Base-by-base conservation (phyloP, 805 yeast genomes). In the Yamadazyma sp. region DNA sequence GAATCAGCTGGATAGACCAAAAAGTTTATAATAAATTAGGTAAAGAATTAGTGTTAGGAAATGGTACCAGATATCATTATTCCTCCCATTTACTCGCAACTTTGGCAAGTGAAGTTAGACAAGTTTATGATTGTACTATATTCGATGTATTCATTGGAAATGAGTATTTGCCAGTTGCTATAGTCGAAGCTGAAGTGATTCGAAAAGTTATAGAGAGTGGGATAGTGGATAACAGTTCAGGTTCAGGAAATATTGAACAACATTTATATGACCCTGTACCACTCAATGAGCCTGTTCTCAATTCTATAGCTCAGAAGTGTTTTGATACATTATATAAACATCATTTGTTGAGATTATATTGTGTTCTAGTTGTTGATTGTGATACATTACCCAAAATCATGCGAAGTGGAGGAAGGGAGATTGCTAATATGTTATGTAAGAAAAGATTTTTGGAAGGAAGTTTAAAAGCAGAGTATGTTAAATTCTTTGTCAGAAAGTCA, bases 351-450 rank as follows among this genome's bases (percentile, higher is more conserved):
- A 72, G 93, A 21, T 77, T 89, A 1, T 84, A 82, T 52, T 88
- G 96, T 56, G 80, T 89, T 2, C 52, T 87, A 42, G 80, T 89
- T 2, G 82, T 91, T 1, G 82, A 86, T 17, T 82, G 85, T 16
- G 86, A 86, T 39, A 70, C 88, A 0, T 65, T 93, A 17, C 96
- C 98, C 3, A 76, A 95, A 52, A 82, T 94, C 21, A 68, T 79
- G 50, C 68, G 93, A 47, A 79, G 86, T 56, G 96, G 96, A 15
- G 82, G 96, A 7, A 70, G 86, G 14, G 98, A 93, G 48, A 83
- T 93, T 43, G 98, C 98, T 0, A 93, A 89, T 48, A 86, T 80
- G 83, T 73, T 80, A 50, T 87, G 85, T 60, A 86, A 81, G 50
- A 76, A 80, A 45, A 74, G 77, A 45, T 88, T 88, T 53, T 67